These are phyloP conservation scores for Alternaria solani DNA, from an alignment of 2,329 filamentous ascomycete species.

Conservation along the genomic window DNA sequence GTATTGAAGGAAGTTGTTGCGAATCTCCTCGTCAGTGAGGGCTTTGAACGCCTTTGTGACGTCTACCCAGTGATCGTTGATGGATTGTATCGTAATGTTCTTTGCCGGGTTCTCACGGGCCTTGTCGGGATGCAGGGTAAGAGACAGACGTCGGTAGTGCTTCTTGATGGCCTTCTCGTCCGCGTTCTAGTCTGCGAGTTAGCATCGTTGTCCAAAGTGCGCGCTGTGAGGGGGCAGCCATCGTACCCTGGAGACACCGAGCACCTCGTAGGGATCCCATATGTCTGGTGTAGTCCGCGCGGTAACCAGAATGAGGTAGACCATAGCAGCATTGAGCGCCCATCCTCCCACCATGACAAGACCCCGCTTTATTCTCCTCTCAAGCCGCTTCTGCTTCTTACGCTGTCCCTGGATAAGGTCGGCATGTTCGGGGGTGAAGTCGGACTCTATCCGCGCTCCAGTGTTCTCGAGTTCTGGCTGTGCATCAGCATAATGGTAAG, in stretches of 20 bases:
- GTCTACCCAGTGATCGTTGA: constrained; percentile 92
- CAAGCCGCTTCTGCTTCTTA: constrained; percentile 86
- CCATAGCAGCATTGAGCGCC: constrained; percentile 85
- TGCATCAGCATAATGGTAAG: constrained; percentile 21
- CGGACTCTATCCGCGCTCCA: constrained; percentile 81
- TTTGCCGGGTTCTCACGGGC: constrained; percentile 80
- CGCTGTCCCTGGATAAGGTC: constrained; percentile 84
- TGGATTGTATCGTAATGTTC: constrained; percentile 84
- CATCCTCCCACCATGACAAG: constrained; percentile 80
- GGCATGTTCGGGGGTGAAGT: constrained; percentile 82
- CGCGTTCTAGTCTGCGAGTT: constrained; percentile 66
- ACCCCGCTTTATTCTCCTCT: constrained; percentile 86
- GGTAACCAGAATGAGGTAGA: constrained; percentile 86
- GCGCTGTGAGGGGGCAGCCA: not conserved
- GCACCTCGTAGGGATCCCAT: constrained; percentile 97
- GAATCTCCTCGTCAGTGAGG: constrained; percentile 94
- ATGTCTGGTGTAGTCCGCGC: constrained; percentile 75
- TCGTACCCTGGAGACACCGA: constrained; percentile 81
- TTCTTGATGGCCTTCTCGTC: constrained; percentile 91
- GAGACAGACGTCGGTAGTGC: constrained; percentile 85
- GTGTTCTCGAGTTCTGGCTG: constrained; percentile 74
- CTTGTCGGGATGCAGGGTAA: constrained; percentile 94
- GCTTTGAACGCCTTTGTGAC: constrained; percentile 98
- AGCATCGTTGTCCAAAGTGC: constrained; percentile 20
- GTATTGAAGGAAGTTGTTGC: constrained; percentile 95